Conservation (phyloP, 805 yeast genomes). For the Candida sithepensis region DNA sequence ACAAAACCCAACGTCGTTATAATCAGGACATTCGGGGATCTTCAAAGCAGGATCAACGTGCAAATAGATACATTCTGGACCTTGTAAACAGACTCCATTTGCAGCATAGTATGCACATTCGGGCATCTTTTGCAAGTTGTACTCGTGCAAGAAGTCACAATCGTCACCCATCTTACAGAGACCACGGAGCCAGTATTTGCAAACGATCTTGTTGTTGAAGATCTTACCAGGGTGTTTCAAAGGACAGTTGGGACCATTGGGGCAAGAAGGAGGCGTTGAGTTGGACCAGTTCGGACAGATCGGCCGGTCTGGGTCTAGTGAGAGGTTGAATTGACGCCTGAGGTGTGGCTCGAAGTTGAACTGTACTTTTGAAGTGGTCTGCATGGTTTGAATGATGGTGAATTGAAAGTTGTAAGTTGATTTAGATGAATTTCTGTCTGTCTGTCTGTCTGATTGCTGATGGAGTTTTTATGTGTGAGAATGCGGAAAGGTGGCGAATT, state of each 20-base stretch:
- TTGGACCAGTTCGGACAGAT: constrained; percentile 70
- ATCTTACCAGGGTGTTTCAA: constrained; percentile 68
- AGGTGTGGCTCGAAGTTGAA: constrained; percentile 79
- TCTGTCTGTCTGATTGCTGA: too few species aligned
- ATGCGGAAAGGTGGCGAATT: background rate
- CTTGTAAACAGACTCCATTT: constrained; percentile 83
- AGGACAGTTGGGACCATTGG: constrained; percentile 66
- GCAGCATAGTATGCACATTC: constrained; percentile 87
- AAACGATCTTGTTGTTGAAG: constrained; percentile 76
- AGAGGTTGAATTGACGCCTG: constrained; percentile 73
- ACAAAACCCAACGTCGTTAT: constrained; percentile 82
- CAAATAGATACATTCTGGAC: constrained; percentile 88
- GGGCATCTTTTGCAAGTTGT: constrained; percentile 91
- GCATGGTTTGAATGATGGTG: too few species aligned
- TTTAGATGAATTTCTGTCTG: too few species aligned
- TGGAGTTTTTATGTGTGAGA: too few species aligned
- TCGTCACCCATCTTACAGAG: constrained; percentile 94
- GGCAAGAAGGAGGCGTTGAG: constrained; percentile 35
- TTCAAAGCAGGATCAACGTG: constrained; percentile 88
- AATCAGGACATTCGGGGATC: constrained; percentile 83
- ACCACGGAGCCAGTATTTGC: constrained; percentile 98
- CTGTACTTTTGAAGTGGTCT: background rate
- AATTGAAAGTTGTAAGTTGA: background rate
- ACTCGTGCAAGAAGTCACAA: constrained; percentile 95
- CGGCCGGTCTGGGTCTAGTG: constrained; percentile 86